Base-by-base conservation (phyloP, 2,329 filamentous ascomycete genomes). In the Penicillium sp. region DNA sequence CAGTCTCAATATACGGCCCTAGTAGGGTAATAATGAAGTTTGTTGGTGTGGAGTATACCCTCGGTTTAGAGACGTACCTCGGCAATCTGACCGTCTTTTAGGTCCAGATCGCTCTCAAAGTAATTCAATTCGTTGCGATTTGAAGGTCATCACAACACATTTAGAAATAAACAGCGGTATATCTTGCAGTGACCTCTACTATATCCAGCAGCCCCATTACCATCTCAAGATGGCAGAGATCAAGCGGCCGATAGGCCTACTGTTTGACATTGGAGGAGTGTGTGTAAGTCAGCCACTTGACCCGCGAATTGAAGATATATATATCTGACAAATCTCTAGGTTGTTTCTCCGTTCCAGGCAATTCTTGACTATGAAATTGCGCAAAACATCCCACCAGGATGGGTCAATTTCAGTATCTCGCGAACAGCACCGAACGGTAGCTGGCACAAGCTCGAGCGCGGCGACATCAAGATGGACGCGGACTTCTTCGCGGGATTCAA, bases 261-360 rank as follows among this genome's bases (percentile, higher is more conserved):
- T 99, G 22, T 97, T 97, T 73, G 94, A 99, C 75, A 94, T 99
- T 64, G 94, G 94, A 37, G 94, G 94, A 59, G 94, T 99, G 65
- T 95, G 91, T 81, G 93, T 96, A 88, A 81, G 90, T 50, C 41
- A 43, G 33, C 35, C 19, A 35, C 47, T 46, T 26, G 26, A 33
- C 12, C 19, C 33, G 12, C 26, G 16, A 22, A 44, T 38, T 26
- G 5, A 26, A 11, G 14, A 30, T 11, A 16, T 14, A 45, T 30
- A 45, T 26, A 47, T 30, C 58, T 67, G 22, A 66, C 38, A 25
- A 25, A 31, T 7, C 1, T 41, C 1, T 62, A 96, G 92, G 91
- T 97, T 52, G 80, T 88, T 25, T 97, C 91, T 1, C 94, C 94
- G 10, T 92, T 99, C 68, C 91, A 96, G 77, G 87, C 90, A 2